phyloP scores from a whole-genome alignment of 257 asterid species.

The Rhazya stricta region DNA sequence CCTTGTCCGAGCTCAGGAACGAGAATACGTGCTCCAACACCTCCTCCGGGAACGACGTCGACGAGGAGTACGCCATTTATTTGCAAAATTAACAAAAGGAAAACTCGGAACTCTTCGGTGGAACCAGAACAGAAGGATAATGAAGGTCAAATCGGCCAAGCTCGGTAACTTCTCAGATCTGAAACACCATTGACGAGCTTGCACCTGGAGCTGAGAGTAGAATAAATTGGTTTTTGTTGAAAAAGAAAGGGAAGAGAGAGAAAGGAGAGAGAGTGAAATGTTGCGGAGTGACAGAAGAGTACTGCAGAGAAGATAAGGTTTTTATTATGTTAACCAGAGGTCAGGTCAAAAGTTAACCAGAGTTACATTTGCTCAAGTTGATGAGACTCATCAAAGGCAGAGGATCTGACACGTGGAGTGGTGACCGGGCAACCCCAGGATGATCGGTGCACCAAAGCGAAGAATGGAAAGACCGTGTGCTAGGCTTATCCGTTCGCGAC shows the following conservation, averaged over 20 bases:
- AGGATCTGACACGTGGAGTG: not conserved
- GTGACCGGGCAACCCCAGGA: not conserved
- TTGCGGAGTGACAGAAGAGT: conserved; percentile 26
- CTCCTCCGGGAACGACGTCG: conserved; percentile 65
- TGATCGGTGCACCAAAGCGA: conserved; percentile 8
- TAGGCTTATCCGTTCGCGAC: conserved; percentile 35
- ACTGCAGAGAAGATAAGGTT: conserved; percentile 71
- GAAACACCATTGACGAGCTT: conserved; percentile 34
- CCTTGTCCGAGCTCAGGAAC: conserved; percentile 53
- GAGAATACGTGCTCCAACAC: conserved; percentile 79
- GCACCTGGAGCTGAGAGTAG: conserved; percentile 24
- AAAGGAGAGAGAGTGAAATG: conserved; percentile 8
- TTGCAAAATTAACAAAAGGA: not conserved
- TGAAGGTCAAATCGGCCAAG: conserved; percentile 29
- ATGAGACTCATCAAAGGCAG: not conserved
- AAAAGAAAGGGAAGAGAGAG: conserved; percentile 8
- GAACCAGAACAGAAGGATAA: not conserved
- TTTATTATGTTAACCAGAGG: conserved; percentile 36
- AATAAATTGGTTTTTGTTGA: not conserved
- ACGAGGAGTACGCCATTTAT: conserved; percentile 52
- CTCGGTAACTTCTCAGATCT: conserved; percentile 27
- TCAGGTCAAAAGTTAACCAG: conserved; percentile 42
- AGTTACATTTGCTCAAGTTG: conserved; percentile 18
- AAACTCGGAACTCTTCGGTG: not conserved
- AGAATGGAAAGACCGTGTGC: conserved; percentile 18